phyloP scores from a whole-genome alignment of 2,329 filamentous ascomycete species.

The Colletotrichum sp. region DNA sequence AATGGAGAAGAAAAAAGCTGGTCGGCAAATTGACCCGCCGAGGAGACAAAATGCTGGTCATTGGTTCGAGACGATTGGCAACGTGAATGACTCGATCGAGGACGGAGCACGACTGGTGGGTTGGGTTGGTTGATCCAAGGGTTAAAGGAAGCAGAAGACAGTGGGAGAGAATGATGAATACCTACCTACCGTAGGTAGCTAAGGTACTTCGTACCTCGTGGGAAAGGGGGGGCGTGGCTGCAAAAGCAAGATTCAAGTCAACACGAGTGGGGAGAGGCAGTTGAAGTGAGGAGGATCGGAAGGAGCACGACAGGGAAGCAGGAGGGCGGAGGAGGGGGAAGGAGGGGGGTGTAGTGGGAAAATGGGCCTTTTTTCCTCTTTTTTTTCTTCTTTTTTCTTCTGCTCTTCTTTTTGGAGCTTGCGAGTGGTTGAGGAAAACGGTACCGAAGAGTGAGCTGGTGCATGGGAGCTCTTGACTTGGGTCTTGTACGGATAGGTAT shows the following conservation, averaged over 20 bases:
- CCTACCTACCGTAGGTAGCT: too few species aligned
- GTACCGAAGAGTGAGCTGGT: background rate
- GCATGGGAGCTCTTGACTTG: background rate
- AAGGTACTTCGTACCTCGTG: background rate
- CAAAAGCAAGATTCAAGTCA: background rate
- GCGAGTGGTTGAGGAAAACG: conserved; percentile 11
- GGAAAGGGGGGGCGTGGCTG: conserved; percentile 1
- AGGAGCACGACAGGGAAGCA: conserved; percentile 10
- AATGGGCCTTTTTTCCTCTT: background rate
- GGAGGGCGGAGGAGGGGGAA: background rate
- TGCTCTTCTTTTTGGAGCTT: conserved; percentile 18
- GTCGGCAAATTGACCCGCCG: conserved; percentile 18
- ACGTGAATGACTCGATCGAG: conserved; percentile 19
- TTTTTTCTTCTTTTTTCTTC: background rate
- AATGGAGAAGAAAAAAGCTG: background rate
- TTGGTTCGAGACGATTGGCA: conserved; percentile 6
- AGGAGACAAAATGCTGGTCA: background rate
- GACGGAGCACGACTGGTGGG: conserved; percentile 7
- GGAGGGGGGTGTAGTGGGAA: background rate
- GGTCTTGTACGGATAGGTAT: background rate
- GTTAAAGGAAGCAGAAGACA: background rate
- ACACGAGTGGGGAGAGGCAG: background rate
- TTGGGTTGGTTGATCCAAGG: conserved; percentile 15
- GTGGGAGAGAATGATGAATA: background rate
- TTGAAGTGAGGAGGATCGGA: background rate